A percentile compares a stretch with the other conserved stretches of the same genome.
These are phyloP conservation scores for Esteya vermicola DNA, from an alignment of 2,329 filamentous ascomycete genomes.

Conservation along the genomic window DNA sequence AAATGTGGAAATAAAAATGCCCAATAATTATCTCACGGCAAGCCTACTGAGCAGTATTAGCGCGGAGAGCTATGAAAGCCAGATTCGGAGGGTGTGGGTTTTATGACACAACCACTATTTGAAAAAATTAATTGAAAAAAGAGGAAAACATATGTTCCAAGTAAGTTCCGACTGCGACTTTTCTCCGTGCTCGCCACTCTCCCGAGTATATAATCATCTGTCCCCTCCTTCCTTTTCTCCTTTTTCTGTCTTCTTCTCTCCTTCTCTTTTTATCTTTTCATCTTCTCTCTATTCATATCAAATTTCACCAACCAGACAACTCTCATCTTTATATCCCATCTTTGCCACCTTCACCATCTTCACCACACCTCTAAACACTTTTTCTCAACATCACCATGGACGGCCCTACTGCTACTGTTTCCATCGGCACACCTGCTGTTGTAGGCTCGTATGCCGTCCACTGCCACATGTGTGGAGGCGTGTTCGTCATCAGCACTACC, in stretches of 20 bases:
- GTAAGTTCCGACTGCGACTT: no score
- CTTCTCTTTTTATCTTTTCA: no score
- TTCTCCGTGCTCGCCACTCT: not conserved
- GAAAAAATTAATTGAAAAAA: no score
- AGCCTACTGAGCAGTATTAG: no score
- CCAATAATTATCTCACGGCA: not conserved
- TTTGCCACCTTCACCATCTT: not conserved
- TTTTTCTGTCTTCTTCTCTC: not conserved
- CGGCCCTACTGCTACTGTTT: not conserved
- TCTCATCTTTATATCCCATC: no score
- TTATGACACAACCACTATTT: no score
- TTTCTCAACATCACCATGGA: not conserved
- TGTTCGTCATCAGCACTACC: conserved; percentile 42
- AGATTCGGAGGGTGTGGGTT: no score
- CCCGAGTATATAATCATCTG: not conserved
- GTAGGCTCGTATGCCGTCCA: conserved; percentile 27
- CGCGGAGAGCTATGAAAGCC: no score
- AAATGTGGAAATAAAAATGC: not conserved
- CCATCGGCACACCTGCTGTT: conserved; percentile 1
- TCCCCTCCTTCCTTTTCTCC: not conserved
- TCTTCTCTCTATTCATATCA: no score
- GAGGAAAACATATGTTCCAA: no score
- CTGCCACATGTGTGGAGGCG: conserved; percentile 40
- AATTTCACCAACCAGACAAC: no score
- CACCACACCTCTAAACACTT: not conserved